Percentiles rank a stretch among this genome's conserved stretches.
These are phyloP conservation scores for Saccharum spontaneum DNA, from an alignment of 176 grass and related monocot genomes.

Conservation along the genomic window DNA sequence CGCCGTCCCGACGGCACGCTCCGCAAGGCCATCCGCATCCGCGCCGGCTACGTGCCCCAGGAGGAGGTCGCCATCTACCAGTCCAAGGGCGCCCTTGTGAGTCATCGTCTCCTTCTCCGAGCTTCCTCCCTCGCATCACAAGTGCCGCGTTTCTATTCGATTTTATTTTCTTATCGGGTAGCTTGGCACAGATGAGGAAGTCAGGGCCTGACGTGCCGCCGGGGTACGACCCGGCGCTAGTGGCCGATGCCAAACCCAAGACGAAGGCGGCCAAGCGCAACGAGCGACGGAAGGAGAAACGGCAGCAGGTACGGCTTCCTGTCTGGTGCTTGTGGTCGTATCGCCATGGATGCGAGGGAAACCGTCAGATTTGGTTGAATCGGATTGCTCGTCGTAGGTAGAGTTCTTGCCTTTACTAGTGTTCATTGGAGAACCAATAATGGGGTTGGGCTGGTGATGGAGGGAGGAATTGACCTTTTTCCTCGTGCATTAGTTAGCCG, in stretches of 20 bases:
- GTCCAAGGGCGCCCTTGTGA: conserved; percentile 86
- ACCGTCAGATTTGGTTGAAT: conserved; percentile 21
- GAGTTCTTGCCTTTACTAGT: not conserved
- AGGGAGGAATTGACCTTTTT: not conserved
- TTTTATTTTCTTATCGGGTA: conserved; percentile 23
- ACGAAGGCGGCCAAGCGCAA: conserved; percentile 96
- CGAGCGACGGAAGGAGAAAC: conserved; percentile 96
- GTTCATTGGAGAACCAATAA: not conserved
- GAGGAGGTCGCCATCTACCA: conserved; percentile 98
- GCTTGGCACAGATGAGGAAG: conserved; percentile 73
- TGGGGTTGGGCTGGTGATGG: not conserved
- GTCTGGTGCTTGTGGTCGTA: not conserved
- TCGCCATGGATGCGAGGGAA: conserved; percentile 5
- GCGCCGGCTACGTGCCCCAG: conserved; percentile 90
- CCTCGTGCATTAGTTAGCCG: not conserved
- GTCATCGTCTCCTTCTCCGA: conserved; percentile 1
- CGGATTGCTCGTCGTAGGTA: not conserved
- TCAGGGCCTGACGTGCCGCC: conserved; percentile 71
- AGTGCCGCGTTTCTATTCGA: not conserved
- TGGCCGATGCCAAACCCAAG: conserved; percentile 73
- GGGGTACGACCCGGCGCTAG: conserved; percentile 65
- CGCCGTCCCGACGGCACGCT: conserved; percentile 84
- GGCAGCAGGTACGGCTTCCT: conserved; percentile 63
- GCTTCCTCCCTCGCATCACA: not conserved
- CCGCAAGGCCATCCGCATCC: conserved; percentile 93